A percentile compares a stretch with the other conserved stretches of the same genome.
Evolutionary conservation across 306 rosid species (phyloP).

Genomic region (Begonia masoniana): DNA sequence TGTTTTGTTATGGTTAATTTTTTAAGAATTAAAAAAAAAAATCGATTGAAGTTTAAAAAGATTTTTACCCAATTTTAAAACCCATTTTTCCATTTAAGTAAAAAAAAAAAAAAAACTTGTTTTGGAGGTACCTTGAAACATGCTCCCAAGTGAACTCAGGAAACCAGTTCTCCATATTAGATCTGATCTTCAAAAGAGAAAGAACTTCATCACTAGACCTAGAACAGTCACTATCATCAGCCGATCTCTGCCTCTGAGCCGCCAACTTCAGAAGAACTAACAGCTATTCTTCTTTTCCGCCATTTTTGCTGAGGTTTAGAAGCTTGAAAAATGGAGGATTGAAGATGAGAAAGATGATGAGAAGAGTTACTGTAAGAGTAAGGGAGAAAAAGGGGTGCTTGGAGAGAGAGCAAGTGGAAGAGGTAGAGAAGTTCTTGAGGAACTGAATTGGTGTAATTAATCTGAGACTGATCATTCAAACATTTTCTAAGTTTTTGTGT

Average conservation of each 20-base stretch:
- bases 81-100: no score
- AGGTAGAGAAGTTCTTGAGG: constrained; percentile 44
- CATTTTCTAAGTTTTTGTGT: constrained; percentile 14
- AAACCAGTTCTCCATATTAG: constrained; percentile 57
- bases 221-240: constrained; percentile 11
- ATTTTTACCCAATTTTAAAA: no score
- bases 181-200: constrained; percentile 73
- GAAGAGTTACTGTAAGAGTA: constrained; percentile 23
- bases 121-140: constrained; percentile 52
- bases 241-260: no score
- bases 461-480: constrained; percentile 71
- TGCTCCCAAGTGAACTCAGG: constrained; percentile 80
- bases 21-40: no score
- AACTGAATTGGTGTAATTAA: constrained; percentile 79
- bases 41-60: no score
- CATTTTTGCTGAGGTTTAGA: constrained; percentile 5
- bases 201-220: constrained; percentile 66
- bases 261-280: no score
- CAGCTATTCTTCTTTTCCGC: constrained; percentile 7
- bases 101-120: no score
- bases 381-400: no score
- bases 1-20: no score
- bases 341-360: constrained; percentile 1
- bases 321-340: constrained; percentile 19
- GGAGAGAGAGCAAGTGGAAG: constrained; percentile 40